These are phyloP conservation scores for Penicillium verhagenii DNA, from an alignment of 495 filamentous ascomycete genomes.

Conservation along the genomic window DNA sequence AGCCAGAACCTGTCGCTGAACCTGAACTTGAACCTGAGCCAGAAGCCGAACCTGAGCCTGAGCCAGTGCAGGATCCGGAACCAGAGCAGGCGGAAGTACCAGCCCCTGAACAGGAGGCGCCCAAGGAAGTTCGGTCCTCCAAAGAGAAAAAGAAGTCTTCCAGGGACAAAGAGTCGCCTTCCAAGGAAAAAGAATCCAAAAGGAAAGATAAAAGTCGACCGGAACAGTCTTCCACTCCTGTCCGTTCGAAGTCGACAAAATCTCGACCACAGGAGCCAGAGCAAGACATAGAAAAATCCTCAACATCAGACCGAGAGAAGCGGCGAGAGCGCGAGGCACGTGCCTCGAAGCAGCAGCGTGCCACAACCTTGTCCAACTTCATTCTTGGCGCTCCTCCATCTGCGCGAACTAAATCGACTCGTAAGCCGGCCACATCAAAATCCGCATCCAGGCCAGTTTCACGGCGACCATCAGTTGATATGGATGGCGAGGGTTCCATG, in stretches of 20 bases:
- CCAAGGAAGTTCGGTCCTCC: slow-evolving; percentile 23
- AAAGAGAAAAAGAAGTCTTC: slow-evolving; percentile 15
- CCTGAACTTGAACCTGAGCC: slow-evolving; percentile 28
- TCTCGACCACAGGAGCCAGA: slow-evolving; percentile 43
- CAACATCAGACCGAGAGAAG: slow-evolving; percentile 54
- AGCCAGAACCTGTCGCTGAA: slow-evolving; percentile 26
- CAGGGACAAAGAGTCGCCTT: slow-evolving; percentile 3
- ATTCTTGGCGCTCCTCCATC: slow-evolving; percentile 51
- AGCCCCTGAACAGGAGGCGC: slow-evolving; percentile 11
- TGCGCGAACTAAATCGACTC: slow-evolving; percentile 48
- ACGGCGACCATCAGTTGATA: slow-evolving; percentile 49
- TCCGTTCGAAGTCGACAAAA: slow-evolving; percentile 51
- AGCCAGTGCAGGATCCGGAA: slow-evolving; percentile 19
- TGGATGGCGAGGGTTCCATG: slow-evolving; percentile 42
- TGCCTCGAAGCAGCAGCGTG: slow-evolving; percentile 43
- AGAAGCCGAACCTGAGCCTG: slow-evolving; percentile 28
- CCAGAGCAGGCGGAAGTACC: slow-evolving; percentile 29
- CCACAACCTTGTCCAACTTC: slow-evolving; percentile 50
- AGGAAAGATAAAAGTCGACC: slow-evolving; percentile 17
- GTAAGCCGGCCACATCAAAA: slow-evolving; percentile 36
- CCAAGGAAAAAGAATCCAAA: slow-evolving; percentile 4
- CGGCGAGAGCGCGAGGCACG: slow-evolving; percentile 41
- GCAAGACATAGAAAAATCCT: slow-evolving; percentile 52
- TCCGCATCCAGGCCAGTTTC: slow-evolving; percentile 39
- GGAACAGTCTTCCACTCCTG: slow-evolving; percentile 31